Base-by-base conservation (phyloP, 495 filamentous ascomycete genomes). In the Aspergillus leporis region DNA sequence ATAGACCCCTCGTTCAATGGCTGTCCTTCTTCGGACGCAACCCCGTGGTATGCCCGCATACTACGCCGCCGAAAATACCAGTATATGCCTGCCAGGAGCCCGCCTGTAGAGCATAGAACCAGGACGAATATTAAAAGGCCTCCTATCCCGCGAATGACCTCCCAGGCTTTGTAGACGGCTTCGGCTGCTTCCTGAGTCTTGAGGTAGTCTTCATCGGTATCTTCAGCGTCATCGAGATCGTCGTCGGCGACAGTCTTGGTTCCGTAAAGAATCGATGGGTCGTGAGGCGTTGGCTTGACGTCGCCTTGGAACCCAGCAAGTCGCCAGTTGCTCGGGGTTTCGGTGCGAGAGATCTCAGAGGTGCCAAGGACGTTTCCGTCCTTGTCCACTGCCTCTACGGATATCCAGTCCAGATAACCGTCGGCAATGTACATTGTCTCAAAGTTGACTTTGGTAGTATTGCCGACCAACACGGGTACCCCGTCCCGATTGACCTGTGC, bases 391-490 rank as follows among this genome's bases (percentile, higher is more conserved):
- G 74, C 74, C 41, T 77, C 72, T 0, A 68, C 74, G 9, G 68
- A 69, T 8, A 77, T 63, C 66, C 68, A 75, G 32, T 75, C 70
- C 61, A 76, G 61, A 53, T 71, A 77, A 10, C 77, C 77, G 22
- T 76, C 64, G n/a, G 68, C 68, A 48, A 75, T 73, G 50, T 72
- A 77, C 67, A 76, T 69, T n/a, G 75, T 76, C 56, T 79, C 76
- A 41, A 79, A 79, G 18, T 76, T 73, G 19, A 64, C 56, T 62
- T 77, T 78, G 48, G 65, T 66, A 18, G 68, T 69, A 41, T 68
- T 69, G 21, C 75, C 76, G 47, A 79, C 61, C 7, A 66, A 48
- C 8, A 75, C 64, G 10, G 69, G 53, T 1, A 61, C 40, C 18
- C 66, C 70, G 31, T 59, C 49, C 51, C 69, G 63, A 23, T 66